Conservation (phyloP, 352 stramenopile species). For the Phytopythium kandeliae region DNA sequence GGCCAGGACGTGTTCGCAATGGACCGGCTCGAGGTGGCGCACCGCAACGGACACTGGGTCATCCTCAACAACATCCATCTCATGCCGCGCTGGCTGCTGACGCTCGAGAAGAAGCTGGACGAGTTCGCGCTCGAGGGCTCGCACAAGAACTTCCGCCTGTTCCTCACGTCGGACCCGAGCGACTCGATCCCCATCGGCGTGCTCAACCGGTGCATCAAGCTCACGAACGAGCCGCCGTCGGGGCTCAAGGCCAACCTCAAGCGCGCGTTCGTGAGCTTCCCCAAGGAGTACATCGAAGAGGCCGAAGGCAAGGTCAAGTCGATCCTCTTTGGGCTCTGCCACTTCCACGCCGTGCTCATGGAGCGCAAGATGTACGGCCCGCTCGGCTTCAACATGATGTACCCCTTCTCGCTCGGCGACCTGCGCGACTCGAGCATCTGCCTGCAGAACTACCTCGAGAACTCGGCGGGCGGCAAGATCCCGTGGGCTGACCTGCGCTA, state of each 20-base stretch:
- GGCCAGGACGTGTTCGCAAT: conserved; percentile 95
- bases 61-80: conserved; percentile 98
- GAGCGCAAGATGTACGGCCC: conserved; percentile 97
- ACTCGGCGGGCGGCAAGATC: conserved; percentile 91
- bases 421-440: conserved; percentile 93
- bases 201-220: conserved; percentile 95
- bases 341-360: conserved; percentile 97
- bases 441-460: conserved; percentile 97
- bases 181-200: conserved; percentile 94
- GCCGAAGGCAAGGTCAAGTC: conserved; percentile 94
- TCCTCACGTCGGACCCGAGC: conserved; percentile 92
- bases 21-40: conserved; percentile 92
- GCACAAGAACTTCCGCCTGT: conserved; percentile 94
- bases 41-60: conserved; percentile 96
- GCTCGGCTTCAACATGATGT: conserved; percentile 99
- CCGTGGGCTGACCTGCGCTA: conserved; percentile 96
- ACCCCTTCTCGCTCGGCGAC: conserved; percentile 96
- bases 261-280: conserved; percentile 94
- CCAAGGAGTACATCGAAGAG: conserved; percentile 95
- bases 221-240: conserved; percentile 95
- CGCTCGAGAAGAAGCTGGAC: conserved; percentile 97
- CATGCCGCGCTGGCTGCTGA: conserved; percentile 94
- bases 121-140: conserved; percentile 92
- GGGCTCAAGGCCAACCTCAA: conserved; percentile 96
- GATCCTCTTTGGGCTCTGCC: conserved; percentile 96